Conservation (phyloP, 164 flowering plant genomes). For the Sextonia rubra region DNA sequence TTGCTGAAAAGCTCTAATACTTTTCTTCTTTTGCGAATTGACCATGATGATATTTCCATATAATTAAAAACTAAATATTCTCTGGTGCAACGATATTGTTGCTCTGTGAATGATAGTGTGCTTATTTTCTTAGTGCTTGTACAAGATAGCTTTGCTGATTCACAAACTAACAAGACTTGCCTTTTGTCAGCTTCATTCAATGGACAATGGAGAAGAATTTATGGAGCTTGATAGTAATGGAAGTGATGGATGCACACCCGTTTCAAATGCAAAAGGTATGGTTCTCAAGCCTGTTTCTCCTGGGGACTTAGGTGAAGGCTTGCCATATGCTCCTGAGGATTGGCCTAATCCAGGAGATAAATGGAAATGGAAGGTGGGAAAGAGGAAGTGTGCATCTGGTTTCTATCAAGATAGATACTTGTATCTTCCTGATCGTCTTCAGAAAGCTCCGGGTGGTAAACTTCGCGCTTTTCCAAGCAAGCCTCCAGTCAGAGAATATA, state of each 20-base stretch:
- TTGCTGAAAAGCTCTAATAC: neutral
- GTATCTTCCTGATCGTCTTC: slow-evolving; percentile 46
- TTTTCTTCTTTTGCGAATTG: neutral
- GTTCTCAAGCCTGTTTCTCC: slow-evolving; percentile 4
- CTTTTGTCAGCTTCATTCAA: neutral
- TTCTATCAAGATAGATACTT: slow-evolving; percentile 56
- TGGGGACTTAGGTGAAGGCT: slow-evolving; percentile 51
- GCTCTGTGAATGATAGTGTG: neutral
- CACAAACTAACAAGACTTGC: neutral
- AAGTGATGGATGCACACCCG: slow-evolving; percentile 19
- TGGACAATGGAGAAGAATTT: slow-evolving; percentile 6
- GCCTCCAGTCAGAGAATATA: slow-evolving; percentile 40
- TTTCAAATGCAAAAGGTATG: neutral
- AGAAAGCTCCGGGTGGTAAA: slow-evolving; percentile 6
- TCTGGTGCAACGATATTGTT: too few relatives aligned
- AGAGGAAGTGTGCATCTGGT: slow-evolving; percentile 41
- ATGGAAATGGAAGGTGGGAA: slow-evolving; percentile 81
- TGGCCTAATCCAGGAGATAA: slow-evolving; percentile 78
- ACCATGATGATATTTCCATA: neutral
- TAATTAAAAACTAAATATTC: too few relatives aligned
- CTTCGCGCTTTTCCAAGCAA: slow-evolving; percentile 46
- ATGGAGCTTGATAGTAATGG: slow-evolving; percentile 39
- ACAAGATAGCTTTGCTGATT: neutral
- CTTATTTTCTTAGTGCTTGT: neutral
- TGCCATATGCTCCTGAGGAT: slow-evolving; percentile 82